These are phyloP conservation scores for Cytauxzoon felis DNA, from an alignment of 169 alveolate genomes.

Conservation along the genomic window DNA sequence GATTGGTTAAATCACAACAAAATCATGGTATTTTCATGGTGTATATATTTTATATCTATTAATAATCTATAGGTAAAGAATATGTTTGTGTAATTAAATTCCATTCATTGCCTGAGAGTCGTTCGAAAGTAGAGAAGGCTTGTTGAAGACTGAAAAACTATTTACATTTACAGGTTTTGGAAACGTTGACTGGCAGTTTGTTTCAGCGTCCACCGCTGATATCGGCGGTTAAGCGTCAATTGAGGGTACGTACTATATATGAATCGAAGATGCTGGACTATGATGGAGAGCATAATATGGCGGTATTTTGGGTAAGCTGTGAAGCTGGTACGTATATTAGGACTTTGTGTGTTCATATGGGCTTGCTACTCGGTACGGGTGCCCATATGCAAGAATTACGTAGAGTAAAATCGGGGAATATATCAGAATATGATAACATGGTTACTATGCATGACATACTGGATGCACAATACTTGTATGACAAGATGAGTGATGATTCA, in stretches of 20 bases:
- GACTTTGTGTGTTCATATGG: constrained; percentile 99
- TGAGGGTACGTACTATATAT: constrained; percentile 97
- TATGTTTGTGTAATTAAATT: constrained; percentile 95
- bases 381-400: constrained; percentile 99
- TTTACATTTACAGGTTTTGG: constrained; percentile 81
- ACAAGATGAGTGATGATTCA: constrained; percentile 92
- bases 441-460: constrained; percentile 99
- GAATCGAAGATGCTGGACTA: constrained; percentile 95
- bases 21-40: constrained; percentile 86
- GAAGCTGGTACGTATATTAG: constrained; percentile 99
- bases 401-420: constrained; percentile 95
- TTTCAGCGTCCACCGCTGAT: constrained; percentile 99
- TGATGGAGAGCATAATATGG: constrained; percentile 93
- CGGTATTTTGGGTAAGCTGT: constrained; percentile 97
- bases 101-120: constrained; percentile 87
- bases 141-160: neutral
- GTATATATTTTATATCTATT: neutral
- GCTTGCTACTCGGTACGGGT: constrained; percentile 96
- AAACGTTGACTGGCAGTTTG: constrained; percentile 94
- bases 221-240: constrained; percentile 98
- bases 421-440: constrained; percentile 95
- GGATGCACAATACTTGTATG: constrained; percentile 94
- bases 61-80: constrained; percentile 82
- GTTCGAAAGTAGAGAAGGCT: constrained; percentile 40
- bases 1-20: constrained; percentile 98